These are phyloP conservation scores for Excoecaria agallocha DNA, from an alignment of 345 rosid species.

Conservation along the genomic window DNA sequence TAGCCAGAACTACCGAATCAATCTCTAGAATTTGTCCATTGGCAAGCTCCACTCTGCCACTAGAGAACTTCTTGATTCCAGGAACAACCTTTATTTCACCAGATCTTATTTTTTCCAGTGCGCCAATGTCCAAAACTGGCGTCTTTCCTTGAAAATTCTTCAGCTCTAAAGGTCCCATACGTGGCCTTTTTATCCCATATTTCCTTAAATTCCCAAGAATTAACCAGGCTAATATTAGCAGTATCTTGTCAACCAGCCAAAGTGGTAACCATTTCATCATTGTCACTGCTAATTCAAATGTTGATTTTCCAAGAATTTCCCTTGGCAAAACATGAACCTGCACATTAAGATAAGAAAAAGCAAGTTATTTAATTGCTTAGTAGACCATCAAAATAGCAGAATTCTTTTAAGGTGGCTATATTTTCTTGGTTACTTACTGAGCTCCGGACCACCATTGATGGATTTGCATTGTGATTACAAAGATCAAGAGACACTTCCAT, in stretches of 20 bases:
- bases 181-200: slow-evolving; percentile 68
- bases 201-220: slow-evolving; percentile 56
- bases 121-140: slow-evolving; percentile 77
- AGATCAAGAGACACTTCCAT: slow-evolving; percentile 91
- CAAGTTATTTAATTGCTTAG: neutral
- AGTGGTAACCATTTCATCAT: slow-evolving; percentile 69
- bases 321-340: slow-evolving; percentile 33
- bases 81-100: slow-evolving; percentile 72
- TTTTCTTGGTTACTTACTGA: slow-evolving; percentile 42
- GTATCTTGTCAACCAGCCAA: slow-evolving; percentile 65
- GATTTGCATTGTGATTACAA: slow-evolving; percentile 61
- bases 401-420: neutral
- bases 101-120: slow-evolving; percentile 59
- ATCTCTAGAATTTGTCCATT: slow-evolving; percentile 55
- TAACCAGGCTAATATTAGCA: slow-evolving; percentile 53
- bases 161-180: slow-evolving; percentile 57
- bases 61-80: slow-evolving; percentile 55
- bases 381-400: neutral
- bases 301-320: slow-evolving; percentile 29
- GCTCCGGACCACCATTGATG: slow-evolving; percentile 83
- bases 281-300: slow-evolving; percentile 40
- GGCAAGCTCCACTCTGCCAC: slow-evolving; percentile 57
- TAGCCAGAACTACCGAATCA: slow-evolving; percentile 77
- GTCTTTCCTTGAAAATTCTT: slow-evolving; percentile 70
- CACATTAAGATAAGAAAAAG: neutral